These are phyloP conservation scores for Verticillium tricorpus DNA, from an alignment of 2,329 filamentous ascomycete species.

Conservation along the genomic window DNA sequence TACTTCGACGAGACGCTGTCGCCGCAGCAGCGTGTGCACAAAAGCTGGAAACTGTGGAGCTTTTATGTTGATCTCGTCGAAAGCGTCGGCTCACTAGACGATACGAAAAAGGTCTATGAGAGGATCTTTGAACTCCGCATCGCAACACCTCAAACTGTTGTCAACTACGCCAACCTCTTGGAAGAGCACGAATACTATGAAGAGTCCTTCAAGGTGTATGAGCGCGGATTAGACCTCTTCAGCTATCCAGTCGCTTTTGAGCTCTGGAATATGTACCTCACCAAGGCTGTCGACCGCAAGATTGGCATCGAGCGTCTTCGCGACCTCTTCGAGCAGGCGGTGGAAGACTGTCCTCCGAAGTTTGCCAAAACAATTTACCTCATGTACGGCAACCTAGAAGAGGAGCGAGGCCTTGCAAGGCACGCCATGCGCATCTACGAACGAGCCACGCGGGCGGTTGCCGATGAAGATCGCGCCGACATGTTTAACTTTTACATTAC, in stretches of 20 bases:
- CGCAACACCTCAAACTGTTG: slow-evolving; percentile 94
- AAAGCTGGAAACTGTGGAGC: slow-evolving; percentile 99
- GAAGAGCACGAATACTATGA: slow-evolving; percentile 95
- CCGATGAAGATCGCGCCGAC: slow-evolving; percentile 88
- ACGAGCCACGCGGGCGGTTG: slow-evolving; percentile 87
- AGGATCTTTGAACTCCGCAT: slow-evolving; percentile 97
- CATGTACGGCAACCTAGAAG: slow-evolving; percentile 97
- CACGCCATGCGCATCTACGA: slow-evolving; percentile 99
- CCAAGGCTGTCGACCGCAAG: slow-evolving; percentile 93
- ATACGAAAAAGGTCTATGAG: slow-evolving; percentile 93
- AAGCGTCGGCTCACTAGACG: slow-evolving; percentile 84
- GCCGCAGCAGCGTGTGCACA: slow-evolving; percentile 94
- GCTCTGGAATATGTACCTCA: slow-evolving; percentile 96
- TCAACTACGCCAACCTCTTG: slow-evolving; percentile 94
- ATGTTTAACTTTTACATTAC: slow-evolving; percentile 99
- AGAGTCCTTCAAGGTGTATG: slow-evolving; percentile 96
- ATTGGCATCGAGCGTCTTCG: slow-evolving; percentile 91
- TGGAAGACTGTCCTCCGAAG: slow-evolving; percentile 89
- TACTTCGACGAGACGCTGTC: slow-evolving; percentile 95
- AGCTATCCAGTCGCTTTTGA: slow-evolving; percentile 97
- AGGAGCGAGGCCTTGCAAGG: slow-evolving; percentile 87
- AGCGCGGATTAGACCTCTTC: slow-evolving; percentile 95
- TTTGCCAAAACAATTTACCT: slow-evolving; percentile 95
- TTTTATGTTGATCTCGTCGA: slow-evolving; percentile 98
- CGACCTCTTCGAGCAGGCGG: slow-evolving; percentile 94